Evolutionary conservation across 1,284 basidiomycete species (phyloP), one percentile per base, ranked within the genome.

Genomic region (Naganishia sp.): DNA sequence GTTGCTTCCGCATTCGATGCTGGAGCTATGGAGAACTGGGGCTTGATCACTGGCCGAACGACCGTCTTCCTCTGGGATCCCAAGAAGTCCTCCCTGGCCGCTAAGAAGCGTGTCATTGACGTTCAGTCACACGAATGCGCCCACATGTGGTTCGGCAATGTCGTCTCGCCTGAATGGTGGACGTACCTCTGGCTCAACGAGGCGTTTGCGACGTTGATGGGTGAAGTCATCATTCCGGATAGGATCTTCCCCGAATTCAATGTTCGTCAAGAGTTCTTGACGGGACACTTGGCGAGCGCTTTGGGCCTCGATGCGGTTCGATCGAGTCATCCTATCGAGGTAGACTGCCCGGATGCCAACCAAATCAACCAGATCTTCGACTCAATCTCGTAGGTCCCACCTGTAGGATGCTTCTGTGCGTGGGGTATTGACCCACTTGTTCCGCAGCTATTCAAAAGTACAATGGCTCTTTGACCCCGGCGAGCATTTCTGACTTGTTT

Each of bases 11-110:
- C 55, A 13, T 56, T 56, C 42, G 53, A 55, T 23, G 50, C 89
- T 42, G 92, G 90, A 61, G 93, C 92, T 2, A 95, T 94, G 93
- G 93, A 97, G 81, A 96, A 96, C 78, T 94, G 91, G 86, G 92
- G 94, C 66, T 82, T 97, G 67, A 96, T 97, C 75, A 96, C 90
- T 10, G 94, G 93, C 31, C 85, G 94, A 56, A 94, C 92, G 2
- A 87, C 83, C 49, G 88, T 88, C 2, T 90, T 92, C 78, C 82
- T 97, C 54, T 84, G 92, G 73, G 91, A 98, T 76, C 86, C 87
- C 11, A 83, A 88, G 71, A 89, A 86, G 72, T 85, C 86, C 11
- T 90, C 92, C 71, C 80, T 94, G 42, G 79, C 81, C 18, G 89
- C 88, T 60, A 91, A 89, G 83, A 92, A 94, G 79, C 82, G 84